Evolutionary conservation across 2,329 filamentous ascomycete genomes (phyloP), one percentile per base, ranked within the genome.

Genomic region (Aspergillus nomiae): DNA sequence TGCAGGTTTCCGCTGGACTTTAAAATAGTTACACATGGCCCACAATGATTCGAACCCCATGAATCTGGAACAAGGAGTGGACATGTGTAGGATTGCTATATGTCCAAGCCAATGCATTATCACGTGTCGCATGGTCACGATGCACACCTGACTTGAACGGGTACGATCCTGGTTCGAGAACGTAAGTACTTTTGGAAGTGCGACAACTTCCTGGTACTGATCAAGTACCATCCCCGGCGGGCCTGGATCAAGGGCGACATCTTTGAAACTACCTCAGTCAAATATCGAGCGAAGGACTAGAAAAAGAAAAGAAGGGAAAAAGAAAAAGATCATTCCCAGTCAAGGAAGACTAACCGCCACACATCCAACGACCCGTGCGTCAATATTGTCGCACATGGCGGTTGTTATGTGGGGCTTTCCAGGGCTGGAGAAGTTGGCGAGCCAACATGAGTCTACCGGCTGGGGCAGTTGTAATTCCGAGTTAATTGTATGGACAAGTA

Each of bases 21-120:
- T 38, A 55, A 55, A 38, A 55, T 55, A 55, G 51, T 28, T 55
- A 55, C 51, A 55, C 51, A 26, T 55, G 51, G 34, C 51, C 51
- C 11, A 55, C 51, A 36, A 38, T 55, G 30, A 55, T 38, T 55
- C 34, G 51, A 38, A 55, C 4, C 8, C 51, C 30, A 55, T 36
- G 34, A 38, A 38, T 55, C 32, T 55, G 51, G 51, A 38, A 55
- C 34, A n/a, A 55, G 10, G 12, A 34, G 51, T 38, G 12, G 21
- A 32, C 50, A 53, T n/a, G 50, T 53, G 50, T 53, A 28, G 50
- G 30, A 30, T 32, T 21, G 30, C 28, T 53, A 34, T 53, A 51
- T 51, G 21, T 21, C 16, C n/a, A 36, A 30, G 46, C n/a, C 19
- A 19, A 54, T 24, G 4, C 21, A 19, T 11, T 3, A 26, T 55